These are phyloP conservation scores for Fraxinus quadrangulata DNA, from an alignment of 257 asterid species.

Conservation along the genomic window DNA sequence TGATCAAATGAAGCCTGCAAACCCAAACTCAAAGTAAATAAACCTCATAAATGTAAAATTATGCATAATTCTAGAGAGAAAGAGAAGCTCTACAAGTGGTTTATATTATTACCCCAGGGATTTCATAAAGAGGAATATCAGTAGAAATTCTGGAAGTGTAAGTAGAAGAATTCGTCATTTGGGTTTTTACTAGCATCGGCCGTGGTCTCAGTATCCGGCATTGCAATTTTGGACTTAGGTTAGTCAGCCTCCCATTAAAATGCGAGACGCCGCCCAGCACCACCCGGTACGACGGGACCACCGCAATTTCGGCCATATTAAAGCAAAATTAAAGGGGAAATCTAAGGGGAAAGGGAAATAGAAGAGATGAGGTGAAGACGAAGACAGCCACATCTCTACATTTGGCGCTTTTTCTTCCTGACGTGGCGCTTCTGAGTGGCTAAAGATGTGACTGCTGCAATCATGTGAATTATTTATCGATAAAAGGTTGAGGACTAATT, in stretches of 20 bases:
- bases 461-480: background rate
- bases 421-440: slow-evolving; percentile 34
- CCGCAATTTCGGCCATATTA: slow-evolving; percentile 37
- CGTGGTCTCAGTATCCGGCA: slow-evolving; percentile 26
- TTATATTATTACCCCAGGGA: slow-evolving; percentile 57
- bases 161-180: slow-evolving; percentile 56
- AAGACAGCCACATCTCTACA: slow-evolving; percentile 39
- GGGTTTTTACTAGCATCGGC: slow-evolving; percentile 33
- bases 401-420: slow-evolving; percentile 7
- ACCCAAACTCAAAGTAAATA: slow-evolving; percentile 23
- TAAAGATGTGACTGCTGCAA: background rate
- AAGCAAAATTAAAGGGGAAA: background rate
- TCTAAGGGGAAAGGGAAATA: background rate
- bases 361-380: slow-evolving; percentile 2
- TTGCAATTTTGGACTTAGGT: slow-evolving; percentile 28
- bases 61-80: background rate
- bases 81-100: background rate
- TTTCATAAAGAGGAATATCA: slow-evolving; percentile 77
- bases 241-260: slow-evolving; percentile 18
- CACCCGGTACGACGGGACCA: slow-evolving; percentile 40
- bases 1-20: slow-evolving; percentile 82
- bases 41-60: slow-evolving; percentile 3
- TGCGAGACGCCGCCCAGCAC: slow-evolving; percentile 26
- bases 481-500: background rate
- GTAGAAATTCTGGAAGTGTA: slow-evolving; percentile 74